These are phyloP conservation scores for Colletotrichum endophyticum DNA, from an alignment of 2,329 filamentous ascomycete genomes.

Conservation along the genomic window DNA sequence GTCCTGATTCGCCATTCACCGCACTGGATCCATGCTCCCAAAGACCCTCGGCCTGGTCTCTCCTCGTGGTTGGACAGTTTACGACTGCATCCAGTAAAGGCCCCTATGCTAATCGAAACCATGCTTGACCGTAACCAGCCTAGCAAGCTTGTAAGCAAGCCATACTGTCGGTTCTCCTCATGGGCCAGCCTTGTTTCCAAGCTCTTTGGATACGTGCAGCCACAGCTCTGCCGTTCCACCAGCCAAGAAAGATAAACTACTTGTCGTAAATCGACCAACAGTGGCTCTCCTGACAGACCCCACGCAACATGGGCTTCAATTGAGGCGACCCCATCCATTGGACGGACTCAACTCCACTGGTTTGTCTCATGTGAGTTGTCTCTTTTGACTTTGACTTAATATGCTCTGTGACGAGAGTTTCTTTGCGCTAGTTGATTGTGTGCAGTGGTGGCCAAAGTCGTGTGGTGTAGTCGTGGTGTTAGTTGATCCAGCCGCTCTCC, in stretches of 20 bases:
- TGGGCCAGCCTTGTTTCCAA: slow-evolving; percentile 3
- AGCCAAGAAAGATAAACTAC: slow-evolving; percentile 23
- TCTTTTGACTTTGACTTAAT: neutral
- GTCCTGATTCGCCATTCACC: slow-evolving; percentile 28
- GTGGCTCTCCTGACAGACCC: neutral
- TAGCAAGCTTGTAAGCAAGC: slow-evolving; percentile 2
- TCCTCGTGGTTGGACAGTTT: slow-evolving; percentile 46
- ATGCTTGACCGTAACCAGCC: slow-evolving; percentile 1
- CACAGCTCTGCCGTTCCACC: slow-evolving; percentile 13
- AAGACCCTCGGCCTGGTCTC: neutral
- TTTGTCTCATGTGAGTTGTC: slow-evolving; percentile 15
- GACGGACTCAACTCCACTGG: neutral
- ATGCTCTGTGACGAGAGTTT: neutral
- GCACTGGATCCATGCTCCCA: neutral
- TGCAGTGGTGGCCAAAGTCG: neutral
- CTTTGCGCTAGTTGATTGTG: neutral
- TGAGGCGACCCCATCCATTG: neutral
- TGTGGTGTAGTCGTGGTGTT: neutral
- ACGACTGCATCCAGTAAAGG: slow-evolving; percentile 29
- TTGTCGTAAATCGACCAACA: slow-evolving; percentile 22
- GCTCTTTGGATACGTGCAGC: slow-evolving; percentile 15
- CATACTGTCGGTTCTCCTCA: neutral
- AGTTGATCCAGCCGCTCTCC: neutral
- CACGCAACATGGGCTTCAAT: neutral
- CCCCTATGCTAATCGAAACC: neutral